A percentile compares a stretch with the other conserved stretches of the same genome.
Conservation (phyloP, 108 stramenopile species). For the Nitzschia palea region DNA sequence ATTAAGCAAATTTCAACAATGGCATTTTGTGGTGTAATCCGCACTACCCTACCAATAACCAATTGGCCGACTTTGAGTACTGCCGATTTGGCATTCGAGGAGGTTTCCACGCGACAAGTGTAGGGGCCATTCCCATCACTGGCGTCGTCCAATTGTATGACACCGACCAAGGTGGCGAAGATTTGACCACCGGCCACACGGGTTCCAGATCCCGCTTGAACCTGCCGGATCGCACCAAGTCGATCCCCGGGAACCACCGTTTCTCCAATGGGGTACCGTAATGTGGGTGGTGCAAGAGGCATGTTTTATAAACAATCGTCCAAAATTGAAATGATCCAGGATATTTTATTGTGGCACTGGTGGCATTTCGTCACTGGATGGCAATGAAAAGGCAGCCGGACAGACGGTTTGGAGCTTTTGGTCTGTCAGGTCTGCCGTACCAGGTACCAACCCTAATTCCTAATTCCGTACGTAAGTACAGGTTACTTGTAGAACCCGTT, state of each 20-base stretch:
- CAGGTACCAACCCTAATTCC: too few species aligned
- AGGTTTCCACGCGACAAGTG: too few species aligned
- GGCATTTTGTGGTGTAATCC: slow-evolving; percentile 62
- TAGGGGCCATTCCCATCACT: too few species aligned
- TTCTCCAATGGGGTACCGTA: slow-evolving; percentile 52
- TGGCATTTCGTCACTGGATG: not conserved
- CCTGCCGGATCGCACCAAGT: slow-evolving; percentile 53
- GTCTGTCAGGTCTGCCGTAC: too few species aligned
- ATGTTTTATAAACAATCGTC: too few species aligned
- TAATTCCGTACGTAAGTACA: too few species aligned
- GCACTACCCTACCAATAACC: slow-evolving; percentile 61
- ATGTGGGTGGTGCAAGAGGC: slow-evolving; percentile 42
- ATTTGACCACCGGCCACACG: slow-evolving; percentile 62
- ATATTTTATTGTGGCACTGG: not conserved
- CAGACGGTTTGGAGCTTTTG: too few species aligned
- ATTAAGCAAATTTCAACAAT: slow-evolving; percentile 64
- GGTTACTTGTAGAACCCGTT: too few species aligned
- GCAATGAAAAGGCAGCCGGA: too few species aligned
- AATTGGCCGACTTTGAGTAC: slow-evolving; percentile 58
- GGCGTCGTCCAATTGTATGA: slow-evolving; percentile 21
- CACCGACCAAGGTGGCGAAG: slow-evolving; percentile 60
- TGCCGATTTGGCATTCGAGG: too few species aligned
- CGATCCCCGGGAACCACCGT: slow-evolving; percentile 80
- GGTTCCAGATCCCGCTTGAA: slow-evolving; percentile 60
- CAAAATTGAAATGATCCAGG: too few species aligned